Percentiles rank a stretch among this genome's conserved stretches.
These are phyloP conservation scores for Circinella minor DNA, from an alignment of 371 early-diverging fungal genomes.

Conservation along the genomic window DNA sequence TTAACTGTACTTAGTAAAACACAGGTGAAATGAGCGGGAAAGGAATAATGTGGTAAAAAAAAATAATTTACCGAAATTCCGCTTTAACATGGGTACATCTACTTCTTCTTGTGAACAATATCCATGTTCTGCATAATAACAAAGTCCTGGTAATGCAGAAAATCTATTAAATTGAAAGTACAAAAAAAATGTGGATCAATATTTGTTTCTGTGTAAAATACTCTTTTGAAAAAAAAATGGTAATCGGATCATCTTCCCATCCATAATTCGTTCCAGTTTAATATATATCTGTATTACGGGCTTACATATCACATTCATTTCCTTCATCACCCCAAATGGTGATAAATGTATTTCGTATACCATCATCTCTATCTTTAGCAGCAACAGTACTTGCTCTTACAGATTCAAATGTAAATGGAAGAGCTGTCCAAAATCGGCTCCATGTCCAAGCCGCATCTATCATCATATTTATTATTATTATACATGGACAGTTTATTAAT, in stretches of 20 bases:
- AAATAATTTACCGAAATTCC: slow-evolving; percentile 60
- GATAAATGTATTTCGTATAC: slow-evolving; percentile 76
- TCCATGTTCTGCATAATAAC: slow-evolving; percentile 79
- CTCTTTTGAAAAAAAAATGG: no score
- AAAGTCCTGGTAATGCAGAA: slow-evolving; percentile 76
- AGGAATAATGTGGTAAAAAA: not conserved
- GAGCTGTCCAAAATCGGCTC: slow-evolving; percentile 83
- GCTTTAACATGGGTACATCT: slow-evolving; percentile 58
- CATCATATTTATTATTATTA: no score
- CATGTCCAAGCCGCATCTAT: slow-evolving; percentile 78
- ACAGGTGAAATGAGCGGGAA: not conserved
- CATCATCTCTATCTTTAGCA: slow-evolving; percentile 59
- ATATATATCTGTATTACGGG: not conserved
- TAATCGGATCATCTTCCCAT: not conserved
- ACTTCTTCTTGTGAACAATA: slow-evolving; percentile 69
- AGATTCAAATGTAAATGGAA: slow-evolving; percentile 81
- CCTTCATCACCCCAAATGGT: slow-evolving; percentile 93
- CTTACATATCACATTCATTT: slow-evolving; percentile 84
- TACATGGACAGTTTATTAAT: no score
- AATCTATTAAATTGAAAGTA: slow-evolving; percentile 31
- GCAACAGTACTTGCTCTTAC: slow-evolving; percentile 77
- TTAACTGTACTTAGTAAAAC: not conserved
- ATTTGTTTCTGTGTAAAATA: no score
- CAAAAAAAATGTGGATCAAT: no score
- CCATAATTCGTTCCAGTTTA: not conserved